Base-by-base conservation (phyloP, 192 early-diverging fungal genomes). In the Lunasporangiospora selenospora region DNA sequence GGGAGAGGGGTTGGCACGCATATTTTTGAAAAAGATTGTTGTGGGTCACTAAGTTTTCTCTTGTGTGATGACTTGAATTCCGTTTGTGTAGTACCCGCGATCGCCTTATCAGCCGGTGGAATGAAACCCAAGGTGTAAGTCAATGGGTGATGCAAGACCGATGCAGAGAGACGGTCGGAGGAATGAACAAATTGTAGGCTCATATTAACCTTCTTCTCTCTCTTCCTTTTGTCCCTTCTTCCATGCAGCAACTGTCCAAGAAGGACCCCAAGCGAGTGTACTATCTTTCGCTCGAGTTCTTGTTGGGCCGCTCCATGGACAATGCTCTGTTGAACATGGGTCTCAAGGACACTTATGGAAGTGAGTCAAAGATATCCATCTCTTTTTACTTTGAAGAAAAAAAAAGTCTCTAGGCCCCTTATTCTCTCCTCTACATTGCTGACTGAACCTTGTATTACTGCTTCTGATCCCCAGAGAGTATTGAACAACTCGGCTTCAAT, bases 271-370 rank as follows among this genome's bases (percentile, higher is more conserved):
- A 99, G 83, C 91, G 95, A 41, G 89, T 97, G 23, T 98, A 99
- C 81, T 99, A 99, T 82, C 80, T 99, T 63, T 98, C 96, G 30
- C 86, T 99, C 64, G 97, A 99, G 85, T 99, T 99, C 77, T 81
- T 99, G 50, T 79, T 99, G 31, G 97, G 97, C 26, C 87, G 97
- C 43, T 92, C 96, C n/a, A 87, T 99, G 63, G 97, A 99, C 86
- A 97, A 96, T 80, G 94, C 96, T 19, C 83, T 99, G 51, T 85
- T 97, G 55, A 94, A 93, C 52, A 81, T 97, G 61, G 80, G 79
- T 40, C 77, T 96, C 36, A 95, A 97, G 75, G 81, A 86, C n/a
- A 77, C 79, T 53, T 99, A 92, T 78, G 79, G 80, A 18, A 65
- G 83, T 54, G 91, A 85, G 42, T 77, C 16, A 40, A 61, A 53